These are phyloP conservation scores for Cardamine chenopodiifolia DNA, from an alignment of 345 rosid genomes.

Conservation along the genomic window DNA sequence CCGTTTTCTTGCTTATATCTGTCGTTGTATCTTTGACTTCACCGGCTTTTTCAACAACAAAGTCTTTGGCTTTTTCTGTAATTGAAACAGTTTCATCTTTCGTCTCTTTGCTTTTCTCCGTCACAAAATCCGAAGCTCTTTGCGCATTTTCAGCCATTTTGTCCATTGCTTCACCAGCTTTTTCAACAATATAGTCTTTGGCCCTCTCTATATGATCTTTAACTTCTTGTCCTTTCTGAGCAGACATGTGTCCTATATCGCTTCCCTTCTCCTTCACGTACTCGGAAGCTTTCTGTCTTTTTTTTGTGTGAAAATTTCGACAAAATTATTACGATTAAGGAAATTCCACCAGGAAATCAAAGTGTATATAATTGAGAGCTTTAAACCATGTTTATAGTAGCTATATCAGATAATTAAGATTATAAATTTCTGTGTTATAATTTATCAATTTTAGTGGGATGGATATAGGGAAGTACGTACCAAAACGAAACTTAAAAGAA, in stretches of 20 bases:
- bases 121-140: conserved; percentile 35
- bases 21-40: conserved; percentile 28
- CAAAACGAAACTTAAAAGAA: background rate
- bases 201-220: conserved; percentile 34
- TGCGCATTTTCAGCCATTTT: conserved; percentile 26
- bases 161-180: conserved; percentile 38
- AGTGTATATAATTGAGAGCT: background rate
- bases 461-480: background rate
- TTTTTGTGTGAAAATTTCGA: background rate
- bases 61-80: conserved; percentile 33
- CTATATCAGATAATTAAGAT: background rate
- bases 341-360: background rate
- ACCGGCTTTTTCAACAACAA: conserved; percentile 22
- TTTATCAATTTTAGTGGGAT: background rate
- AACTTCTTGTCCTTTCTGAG: conserved; percentile 33
- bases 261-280: conserved; percentile 36
- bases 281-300: conserved; percentile 36
- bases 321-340: background rate
- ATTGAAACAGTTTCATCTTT: conserved; percentile 17
- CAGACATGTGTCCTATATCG: conserved; percentile 14
- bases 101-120: conserved; percentile 33
- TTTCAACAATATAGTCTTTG: conserved; percentile 31
- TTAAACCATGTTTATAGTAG: background rate
- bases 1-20: conserved; percentile 19
- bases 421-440: background rate